Evolutionary conservation across 306 rosid species (phyloP), one percentile per base, ranked within the genome.

Genomic region (Malus orientalis): DNA sequence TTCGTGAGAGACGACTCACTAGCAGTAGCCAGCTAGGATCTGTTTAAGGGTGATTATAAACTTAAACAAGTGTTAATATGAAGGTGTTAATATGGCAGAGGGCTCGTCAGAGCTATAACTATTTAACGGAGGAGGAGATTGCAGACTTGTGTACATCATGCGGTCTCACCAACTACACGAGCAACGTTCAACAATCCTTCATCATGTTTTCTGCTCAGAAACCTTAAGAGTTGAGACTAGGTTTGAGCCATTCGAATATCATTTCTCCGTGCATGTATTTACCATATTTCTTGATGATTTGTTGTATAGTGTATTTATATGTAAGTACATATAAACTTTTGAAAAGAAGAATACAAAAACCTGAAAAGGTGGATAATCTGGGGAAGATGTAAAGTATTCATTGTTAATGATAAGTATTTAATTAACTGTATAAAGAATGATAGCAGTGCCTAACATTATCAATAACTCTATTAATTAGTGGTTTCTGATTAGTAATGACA

Each of bases 131-230:
- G 82, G 90, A 88, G 77, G 97, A 91, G 85, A 93, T 88, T 59
- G 71, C 79, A 77, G 96, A 89, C 73, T 78, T 91, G 84, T 88
- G 91, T 86, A 82, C 81, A n/a, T 91, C 93, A 51, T 89, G 92
- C 12, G 96, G 97, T 75, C 92, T 93, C 79, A 89, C 87, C 20
- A 91, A 88, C 84, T 93, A 87, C 85, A 87, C 93, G 6, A 77
- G 87, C 87, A 89, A 88, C 82, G 73, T 87, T 76, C 89, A 89
- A 80, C 86, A 83, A 64, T 84, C 87, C 79, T 88, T 89, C 87
- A 89, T 89, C 66, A 93, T 89, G 96, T 91, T 93, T 76, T 83
- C 92, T 20, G 90, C 96, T 72, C 96, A 88, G 78, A 91, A 89
- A 72, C 91, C 96, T 42, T 84, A 61, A 88, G 53, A 58, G 20